Evolutionary conservation across 371 early-diverging fungal genomes (phyloP).

Genomic region (Blakeslea trispora): DNA sequence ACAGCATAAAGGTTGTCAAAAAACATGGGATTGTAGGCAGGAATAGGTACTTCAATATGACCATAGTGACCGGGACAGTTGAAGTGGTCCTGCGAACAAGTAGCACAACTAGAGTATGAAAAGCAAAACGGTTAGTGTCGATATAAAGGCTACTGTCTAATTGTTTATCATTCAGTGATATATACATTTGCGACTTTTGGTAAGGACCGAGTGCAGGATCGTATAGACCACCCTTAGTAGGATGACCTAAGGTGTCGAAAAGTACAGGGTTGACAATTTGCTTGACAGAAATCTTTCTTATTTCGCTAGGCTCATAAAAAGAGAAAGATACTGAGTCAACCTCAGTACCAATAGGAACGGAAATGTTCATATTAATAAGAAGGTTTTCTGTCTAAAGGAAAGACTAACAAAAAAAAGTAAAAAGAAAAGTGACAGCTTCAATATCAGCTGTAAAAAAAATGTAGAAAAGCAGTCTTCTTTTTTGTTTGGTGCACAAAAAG

Average conservation of each 20-base stretch:
- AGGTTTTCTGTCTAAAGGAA: constrained; percentile 1
- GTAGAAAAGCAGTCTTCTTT: constrained; percentile 8
- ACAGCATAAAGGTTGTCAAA: constrained; percentile 87
- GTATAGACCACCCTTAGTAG: constrained; percentile 93
- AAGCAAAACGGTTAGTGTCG: constrained; percentile 1
- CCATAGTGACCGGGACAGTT: constrained; percentile 99
- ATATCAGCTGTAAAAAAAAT: constrained; percentile 17
- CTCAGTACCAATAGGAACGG: constrained; percentile 68
- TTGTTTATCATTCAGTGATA: constrained; percentile 13
- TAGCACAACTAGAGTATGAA: constrained; percentile 76
- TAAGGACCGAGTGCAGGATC: constrained; percentile 97
- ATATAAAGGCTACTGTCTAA: not conserved
- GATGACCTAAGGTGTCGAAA: constrained; percentile 92
- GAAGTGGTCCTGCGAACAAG: constrained; percentile 83
- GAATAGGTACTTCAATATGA: constrained; percentile 97
- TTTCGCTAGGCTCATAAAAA: constrained; percentile 91
- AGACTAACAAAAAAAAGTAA: constrained; percentile 9
- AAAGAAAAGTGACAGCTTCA: constrained; percentile 11
- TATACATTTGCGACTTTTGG: constrained; percentile 71
- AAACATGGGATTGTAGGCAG: constrained; percentile 96
- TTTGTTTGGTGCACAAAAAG: constrained; percentile 3
- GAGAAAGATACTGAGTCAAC: constrained; percentile 81
- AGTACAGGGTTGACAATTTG: constrained; percentile 88
- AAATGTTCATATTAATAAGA: constrained; percentile 62
- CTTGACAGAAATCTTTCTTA: constrained; percentile 93